Conservation (phyloP, 225 moss, liverwort and hornwort genomes). For the Straminergon stramineum region DNA sequence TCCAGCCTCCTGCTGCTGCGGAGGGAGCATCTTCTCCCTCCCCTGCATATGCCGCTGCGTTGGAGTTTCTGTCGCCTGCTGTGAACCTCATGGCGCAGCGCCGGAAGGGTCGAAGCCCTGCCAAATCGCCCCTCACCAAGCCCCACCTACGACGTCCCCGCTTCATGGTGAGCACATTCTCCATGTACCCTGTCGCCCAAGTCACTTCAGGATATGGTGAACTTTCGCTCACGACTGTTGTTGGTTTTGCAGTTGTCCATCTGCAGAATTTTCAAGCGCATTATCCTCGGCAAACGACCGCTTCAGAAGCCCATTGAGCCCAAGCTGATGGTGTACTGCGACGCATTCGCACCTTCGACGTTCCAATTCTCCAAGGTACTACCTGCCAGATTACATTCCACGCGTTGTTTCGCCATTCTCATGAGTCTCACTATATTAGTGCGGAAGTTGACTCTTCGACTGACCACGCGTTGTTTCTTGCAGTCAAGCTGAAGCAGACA, state of each 20-base stretch:
- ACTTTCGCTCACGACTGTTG: not conserved
- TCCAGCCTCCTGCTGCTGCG: not conserved
- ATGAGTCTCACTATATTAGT: not conserved
- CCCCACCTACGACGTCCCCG: constrained; percentile 22
- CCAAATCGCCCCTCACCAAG: not conserved
- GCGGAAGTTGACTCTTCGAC: not conserved
- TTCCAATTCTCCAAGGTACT: constrained; percentile 31
- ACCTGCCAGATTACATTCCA: not conserved
- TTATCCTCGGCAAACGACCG: constrained; percentile 19
- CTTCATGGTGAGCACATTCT: constrained; percentile 26
- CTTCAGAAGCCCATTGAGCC: constrained; percentile 17
- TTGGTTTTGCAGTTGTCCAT: constrained; percentile 20
- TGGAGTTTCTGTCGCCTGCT: constrained; percentile 37
- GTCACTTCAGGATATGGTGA: not conserved
- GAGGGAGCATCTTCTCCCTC: constrained; percentile 11
- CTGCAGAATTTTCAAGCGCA: constrained; percentile 29
- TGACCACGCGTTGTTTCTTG: not conserved
- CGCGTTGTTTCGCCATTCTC: not conserved
- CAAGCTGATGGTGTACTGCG: constrained; percentile 17
- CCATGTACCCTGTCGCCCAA: not conserved
- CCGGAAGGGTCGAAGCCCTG: constrained; percentile 6
- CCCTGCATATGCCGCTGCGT: constrained; percentile 27
- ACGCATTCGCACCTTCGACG: constrained; percentile 1
- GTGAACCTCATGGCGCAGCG: constrained; percentile 8
- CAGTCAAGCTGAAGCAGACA: constrained; percentile 17